Base-by-base conservation (phyloP, 495 filamentous ascomycete species). In the Diplogelasinospora grovesii region DNA sequence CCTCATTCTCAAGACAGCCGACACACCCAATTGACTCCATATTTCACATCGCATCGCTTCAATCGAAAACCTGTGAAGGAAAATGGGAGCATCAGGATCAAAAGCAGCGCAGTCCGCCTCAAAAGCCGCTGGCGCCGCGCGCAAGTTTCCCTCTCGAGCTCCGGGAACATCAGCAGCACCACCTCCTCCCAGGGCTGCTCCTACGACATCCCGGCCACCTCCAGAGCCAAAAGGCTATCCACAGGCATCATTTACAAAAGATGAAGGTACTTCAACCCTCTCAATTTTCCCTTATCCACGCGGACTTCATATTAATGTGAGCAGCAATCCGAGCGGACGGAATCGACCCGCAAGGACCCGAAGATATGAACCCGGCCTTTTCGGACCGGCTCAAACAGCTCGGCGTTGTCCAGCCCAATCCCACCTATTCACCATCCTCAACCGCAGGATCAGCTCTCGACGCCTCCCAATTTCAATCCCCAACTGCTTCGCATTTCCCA, bases 401-500 rank as follows among this genome's bases (percentile, higher is more conserved):
- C 63, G 69, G 68, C 35, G 53, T 70, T 14, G 69, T 53, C 1
- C 63, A 66, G n/a, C 69, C 69, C 5, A 66, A 65, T 28, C 69
- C 69, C 4, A 71, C 61, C 11, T 56, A 56, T 14, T 72, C 69
- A 8, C 55, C 62, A 6, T 69, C 69, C 0, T 71, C 67, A 1
- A 72, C 58, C n/a, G 66, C 61, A 3, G 43, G 50, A 0, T 33
- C 55, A 0, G 35, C 51, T 13, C 37, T 50, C 24, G 14, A 21
- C 22, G 21, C 8, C 5, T 43, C 26, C 18, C 39, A 37, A 10
- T 20, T 24, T 1, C 43, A 50, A 2, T 37, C 45, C 0, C 8
- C 45, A 7, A 33, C 51, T 0, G 38, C 47, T 0, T 54, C 56
- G 4, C 36, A 6, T 2, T 70, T 51, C 41, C 54, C 66, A 5